Evolutionary conservation across 2,329 filamentous ascomycete genomes (phyloP), one percentile per base, ranked within the genome.

Genomic region (Fusarium setosum): DNA sequence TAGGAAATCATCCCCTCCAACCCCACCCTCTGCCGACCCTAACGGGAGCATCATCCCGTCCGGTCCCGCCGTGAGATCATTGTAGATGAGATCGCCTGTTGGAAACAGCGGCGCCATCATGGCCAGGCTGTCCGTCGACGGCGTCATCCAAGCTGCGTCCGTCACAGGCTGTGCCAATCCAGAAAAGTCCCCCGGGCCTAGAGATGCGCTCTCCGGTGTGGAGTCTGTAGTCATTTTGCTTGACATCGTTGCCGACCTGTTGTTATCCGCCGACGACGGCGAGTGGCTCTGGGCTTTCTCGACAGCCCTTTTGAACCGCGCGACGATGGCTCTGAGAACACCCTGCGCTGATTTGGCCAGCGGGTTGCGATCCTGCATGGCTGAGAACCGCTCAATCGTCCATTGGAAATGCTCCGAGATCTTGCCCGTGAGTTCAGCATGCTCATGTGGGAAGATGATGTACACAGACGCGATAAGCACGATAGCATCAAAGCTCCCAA

Each of bases 401-500:
- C 86, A 88, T 41, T 83, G 81, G 64, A 88, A 88, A 66, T 89
- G 86, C 68, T 86, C 84, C 9, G 84, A 73, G 1, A 83, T 82
- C 21, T 77, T 77, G 5, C 80, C 75, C 1, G 84, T 70, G 23
- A 84, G 74, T 23, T 85, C 83, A 3, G 75, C 71, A 55, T 88
- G 83, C 67, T 89, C 86, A 20, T 77, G 79, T 1, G 87, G 87
- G 61, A 88, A 88, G 9, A 90, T 72, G 31, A 90, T 88, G 70
- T 86, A 88, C 29, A 89, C 84, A 17, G 86, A 84, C 0, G 87
- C 84, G 52, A 89, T 80, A 55, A 90, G 79, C 15, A 90, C 85
- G 18, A 89, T 83, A 13, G 88, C 87, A 67, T 90, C 88, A 59
- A 90, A 90, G 7, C 86, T 89, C 51, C 86, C 86, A 51, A 88